Base-by-base conservation (phyloP, 768 basidiomycete genomes). In the Suillus alpinus region DNA sequence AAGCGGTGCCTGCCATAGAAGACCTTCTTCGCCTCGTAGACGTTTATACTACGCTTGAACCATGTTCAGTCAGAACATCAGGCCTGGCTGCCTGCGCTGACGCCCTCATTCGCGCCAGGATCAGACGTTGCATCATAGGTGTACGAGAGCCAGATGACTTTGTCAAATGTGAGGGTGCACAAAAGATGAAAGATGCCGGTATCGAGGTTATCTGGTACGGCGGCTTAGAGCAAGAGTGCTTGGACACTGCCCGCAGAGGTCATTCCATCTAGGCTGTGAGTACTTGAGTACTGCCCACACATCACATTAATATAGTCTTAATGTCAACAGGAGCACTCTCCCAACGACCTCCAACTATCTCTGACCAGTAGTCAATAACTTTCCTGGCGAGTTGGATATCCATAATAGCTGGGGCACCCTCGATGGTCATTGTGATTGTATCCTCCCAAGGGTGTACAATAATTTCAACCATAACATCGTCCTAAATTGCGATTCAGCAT, bases 41-140 rank as follows among this genome's bases (percentile, higher is more conserved):
- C 71, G 87, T 91, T 46, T 98, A 97, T 70, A 96, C 95, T 0
- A 98, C 97, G 0, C 84, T 99, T 80, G 97, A 99, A 70, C 97
- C 96, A 10, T 99, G 97, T 71, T 96, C 94, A 5, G 74, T 91
- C 37, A 80, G 97, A 61, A 89, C 92, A 9, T 95, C 92, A 0
- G 95, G 96, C 3, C 80, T 95, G 47, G 74, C 86, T 0, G 88
- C 95, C 1, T 98, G 97, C 71, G 87, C 92, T 10, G 85, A 94
- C 62, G 89, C 91, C 3, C 82, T 98, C 56, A 84, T 97, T 37
- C 78, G 78, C 16, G 87, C 90, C 4, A 77, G 78, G 44, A 79
- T 98, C 43, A 82, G 77, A 50, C 81, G 88, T 23, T 95, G 96
- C 65, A 87, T 88, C 68, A 89, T 98, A 47, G 96, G 96, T 3